Evolutionary conservation across 2,329 filamentous ascomycete genomes (phyloP), one percentile per base, ranked within the genome.

Genomic region (Sordariomycetes sp.): DNA sequence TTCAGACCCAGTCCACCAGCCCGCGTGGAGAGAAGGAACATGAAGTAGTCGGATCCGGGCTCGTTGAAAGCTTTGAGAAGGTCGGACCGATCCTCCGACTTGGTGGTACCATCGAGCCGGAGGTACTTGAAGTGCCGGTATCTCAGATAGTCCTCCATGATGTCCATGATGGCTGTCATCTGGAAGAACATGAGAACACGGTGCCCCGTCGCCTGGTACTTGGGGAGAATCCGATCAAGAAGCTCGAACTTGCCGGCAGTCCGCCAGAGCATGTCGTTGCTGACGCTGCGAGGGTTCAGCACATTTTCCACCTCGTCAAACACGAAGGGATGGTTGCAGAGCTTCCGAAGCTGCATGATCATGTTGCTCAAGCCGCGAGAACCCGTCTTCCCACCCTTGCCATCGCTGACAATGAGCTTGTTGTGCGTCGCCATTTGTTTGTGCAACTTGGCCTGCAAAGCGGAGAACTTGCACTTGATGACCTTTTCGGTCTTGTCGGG

Each of bases 131-230:
- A 79, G 53, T 87, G 88, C 63, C 90, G 83, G 67, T 90, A 87
- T 3, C 93, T 87, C 62, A 99, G 74, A 71, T 96, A 99, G 70
- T 99, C 94, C 66, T 99, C 94, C 94, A 99, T 97, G 68, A 99
- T 99, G 74, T 99, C 96, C 94, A 99, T 99, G 70, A 99, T 99
- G 61, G 96, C 92, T 3, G 94, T 99, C 94, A 99, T 99, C 72
- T 99, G 94, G 80, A 99, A 99, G 82, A 99, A 99, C 89, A 99
- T 97, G 71, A 99, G 79, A 32, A 97, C 91, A 72, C 94, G 88
- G 82, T 99, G 94, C 18, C 90, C 90, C 1, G 90, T 92, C 3
- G 82, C 86, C 65, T 89, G 83, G 72, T 99, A 97, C 74, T 99
- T 99, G 53, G 94, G 94, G 62, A 99, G 72, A 61, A 99, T 80